A percentile compares a stretch with the other conserved stretches of the same genome.
These are phyloP conservation scores for Ballota nigra DNA, from an alignment of 257 asterid genomes.

Conservation along the genomic window DNA sequence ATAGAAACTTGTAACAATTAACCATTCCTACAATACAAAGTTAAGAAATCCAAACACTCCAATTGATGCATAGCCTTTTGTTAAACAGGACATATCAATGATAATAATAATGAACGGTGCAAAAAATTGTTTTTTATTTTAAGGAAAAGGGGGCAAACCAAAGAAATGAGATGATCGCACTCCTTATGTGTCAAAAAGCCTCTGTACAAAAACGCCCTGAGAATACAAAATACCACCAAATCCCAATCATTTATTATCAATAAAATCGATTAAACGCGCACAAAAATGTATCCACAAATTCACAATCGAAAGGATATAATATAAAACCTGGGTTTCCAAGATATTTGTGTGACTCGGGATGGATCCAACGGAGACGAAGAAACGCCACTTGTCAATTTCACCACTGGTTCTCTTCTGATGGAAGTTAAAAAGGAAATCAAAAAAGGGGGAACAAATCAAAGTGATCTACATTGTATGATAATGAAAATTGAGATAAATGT, in stretches of 20 bases:
- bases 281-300: neutral
- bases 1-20: neutral
- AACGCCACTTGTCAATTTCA: conserved; percentile 41
- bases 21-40: neutral
- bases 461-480: conserved; percentile 30
- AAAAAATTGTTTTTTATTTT: neutral
- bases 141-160: conserved; percentile 46
- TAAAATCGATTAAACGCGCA: neutral
- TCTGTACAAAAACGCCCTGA: conserved; percentile 73
- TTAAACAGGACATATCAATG: neutral
- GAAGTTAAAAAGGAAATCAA: neutral
- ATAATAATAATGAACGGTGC: neutral
- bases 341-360: conserved; percentile 69
- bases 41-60: neutral
- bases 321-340: conserved; percentile 79
- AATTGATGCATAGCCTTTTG: neutral
- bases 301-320: neutral
- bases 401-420: conserved; percentile 44
- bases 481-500: neutral
- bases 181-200: conserved; percentile 68
- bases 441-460: conserved; percentile 6
- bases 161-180: conserved; percentile 74
- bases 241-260: conserved; percentile 13
- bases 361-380: conserved; percentile 68
- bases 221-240: conserved; percentile 17